Conservation (phyloP, 1,284 basidiomycete genomes). For the Boletus semigastroideus region DNA sequence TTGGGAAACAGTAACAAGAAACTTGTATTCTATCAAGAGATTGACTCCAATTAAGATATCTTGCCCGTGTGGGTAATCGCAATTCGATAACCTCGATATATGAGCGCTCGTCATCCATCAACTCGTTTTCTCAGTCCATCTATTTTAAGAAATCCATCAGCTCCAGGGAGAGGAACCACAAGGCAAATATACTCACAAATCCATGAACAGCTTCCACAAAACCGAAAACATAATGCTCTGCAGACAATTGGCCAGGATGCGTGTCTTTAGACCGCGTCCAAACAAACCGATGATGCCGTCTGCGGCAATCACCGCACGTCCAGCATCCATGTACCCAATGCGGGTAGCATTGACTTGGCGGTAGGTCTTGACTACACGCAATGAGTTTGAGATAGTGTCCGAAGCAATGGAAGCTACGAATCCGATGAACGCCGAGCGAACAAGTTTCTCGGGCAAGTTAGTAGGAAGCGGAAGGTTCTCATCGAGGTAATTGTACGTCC, state of each 20-base stretch:
- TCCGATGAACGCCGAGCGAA: conserved; percentile 83
- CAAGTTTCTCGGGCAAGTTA: conserved; percentile 56
- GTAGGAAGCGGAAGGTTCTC: conserved; percentile 57
- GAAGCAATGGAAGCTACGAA: conserved; percentile 81
- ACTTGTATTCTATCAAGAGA: neutral
- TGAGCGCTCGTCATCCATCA: neutral
- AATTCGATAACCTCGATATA: neutral
- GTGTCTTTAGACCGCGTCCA: conserved; percentile 80
- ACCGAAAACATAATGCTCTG: conserved; percentile 86
- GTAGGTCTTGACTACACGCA: conserved; percentile 92
- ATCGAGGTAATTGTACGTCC: conserved; percentile 81
- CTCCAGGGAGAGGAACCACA: neutral
- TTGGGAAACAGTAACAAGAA: neutral
- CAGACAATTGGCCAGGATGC: conserved; percentile 81
- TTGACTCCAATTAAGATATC: neutral
- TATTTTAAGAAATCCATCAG: conserved; percentile 13
- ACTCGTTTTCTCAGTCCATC: conserved; percentile 43
- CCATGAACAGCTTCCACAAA: conserved; percentile 83
- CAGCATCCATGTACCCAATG: conserved; percentile 73
- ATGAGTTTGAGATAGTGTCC: conserved; percentile 81
- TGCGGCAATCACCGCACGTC: conserved; percentile 58
- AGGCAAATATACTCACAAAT: conserved; percentile 58
- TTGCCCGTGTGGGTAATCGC: neutral
- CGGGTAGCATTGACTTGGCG: conserved; percentile 81
- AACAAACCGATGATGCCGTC: conserved; percentile 72